A percentile compares a stretch with the other conserved stretches of the same genome.
phyloP scores from a whole-genome alignment of 2,329 filamentous ascomycete genomes.

The Arthrobotrys iridis region DNA sequence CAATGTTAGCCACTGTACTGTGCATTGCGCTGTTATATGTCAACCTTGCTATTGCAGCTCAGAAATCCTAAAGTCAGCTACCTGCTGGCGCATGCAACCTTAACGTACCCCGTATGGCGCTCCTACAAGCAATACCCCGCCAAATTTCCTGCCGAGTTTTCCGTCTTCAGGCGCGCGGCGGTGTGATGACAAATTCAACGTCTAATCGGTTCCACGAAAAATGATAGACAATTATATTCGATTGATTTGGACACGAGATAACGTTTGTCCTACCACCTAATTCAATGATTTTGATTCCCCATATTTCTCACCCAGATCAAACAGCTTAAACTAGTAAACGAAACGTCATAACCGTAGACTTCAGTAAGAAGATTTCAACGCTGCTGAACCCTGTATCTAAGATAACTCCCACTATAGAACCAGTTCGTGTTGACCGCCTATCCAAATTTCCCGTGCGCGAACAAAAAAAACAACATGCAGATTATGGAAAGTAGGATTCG shows the following conservation, averaged over 20 bases:
- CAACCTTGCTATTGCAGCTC: too few relatives aligned
- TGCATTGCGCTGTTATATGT: too few relatives aligned
- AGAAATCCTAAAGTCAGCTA: not conserved
- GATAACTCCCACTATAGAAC: too few relatives aligned
- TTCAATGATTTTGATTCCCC: not conserved
- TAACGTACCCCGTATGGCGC: not conserved
- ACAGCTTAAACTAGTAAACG: not conserved
- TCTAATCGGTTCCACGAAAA: too few relatives aligned
- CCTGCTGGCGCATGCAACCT: not conserved
- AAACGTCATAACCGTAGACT: not conserved
- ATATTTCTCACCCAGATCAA: not conserved
- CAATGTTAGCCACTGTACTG: too few relatives aligned
- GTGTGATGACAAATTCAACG: not conserved
- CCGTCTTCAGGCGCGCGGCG: not conserved
- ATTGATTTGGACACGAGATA: too few relatives aligned
- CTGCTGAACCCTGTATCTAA: too few relatives aligned
- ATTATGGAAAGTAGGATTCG: conserved; percentile 1
- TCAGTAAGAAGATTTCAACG: too few relatives aligned
- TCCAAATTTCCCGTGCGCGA: not conserved
- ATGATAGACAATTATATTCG: not conserved
- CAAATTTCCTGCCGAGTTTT: not conserved
- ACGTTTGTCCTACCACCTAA: not conserved
- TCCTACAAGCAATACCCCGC: conserved; percentile 2
- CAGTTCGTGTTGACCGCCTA: not conserved
- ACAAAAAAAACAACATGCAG: not conserved